Conservation (phyloP, 371 early-diverging fungal species). For the Lichtheimia corymbifera region DNA sequence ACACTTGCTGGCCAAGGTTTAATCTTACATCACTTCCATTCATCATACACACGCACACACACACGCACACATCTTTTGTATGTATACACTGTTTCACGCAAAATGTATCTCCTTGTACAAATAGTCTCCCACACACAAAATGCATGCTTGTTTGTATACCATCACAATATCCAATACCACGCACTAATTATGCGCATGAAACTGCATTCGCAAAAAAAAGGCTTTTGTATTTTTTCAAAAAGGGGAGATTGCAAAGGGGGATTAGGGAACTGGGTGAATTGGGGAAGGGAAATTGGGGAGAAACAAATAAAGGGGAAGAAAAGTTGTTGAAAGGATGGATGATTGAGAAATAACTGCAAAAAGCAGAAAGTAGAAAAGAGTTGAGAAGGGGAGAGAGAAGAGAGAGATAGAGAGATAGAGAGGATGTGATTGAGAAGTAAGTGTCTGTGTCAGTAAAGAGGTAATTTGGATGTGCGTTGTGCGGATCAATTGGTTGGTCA, state of each 20-base stretch:
- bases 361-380: no score
- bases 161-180: background rate
- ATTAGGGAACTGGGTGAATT: background rate
- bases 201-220: no score
- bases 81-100: no score
- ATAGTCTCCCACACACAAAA: background rate
- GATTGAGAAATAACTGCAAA: no score
- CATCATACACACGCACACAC: background rate
- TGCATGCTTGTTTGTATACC: background rate
- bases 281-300: background rate
- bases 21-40: background rate
- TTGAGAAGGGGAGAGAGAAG: no score
- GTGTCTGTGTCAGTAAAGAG: background rate
- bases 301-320: background rate
- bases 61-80: no score
- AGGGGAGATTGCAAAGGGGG: conserved; percentile 5
- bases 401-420: background rate
- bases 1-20: no score
- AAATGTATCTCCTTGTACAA: no score
- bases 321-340: no score
- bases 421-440: background rate
- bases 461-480: background rate
- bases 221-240: background rate
- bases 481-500: no score
- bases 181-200: no score